A percentile compares a stretch with the other conserved stretches of the same genome.
Evolutionary conservation across 768 basidiomycete species (phyloP).

Genomic region (Boletellus ananas): DNA sequence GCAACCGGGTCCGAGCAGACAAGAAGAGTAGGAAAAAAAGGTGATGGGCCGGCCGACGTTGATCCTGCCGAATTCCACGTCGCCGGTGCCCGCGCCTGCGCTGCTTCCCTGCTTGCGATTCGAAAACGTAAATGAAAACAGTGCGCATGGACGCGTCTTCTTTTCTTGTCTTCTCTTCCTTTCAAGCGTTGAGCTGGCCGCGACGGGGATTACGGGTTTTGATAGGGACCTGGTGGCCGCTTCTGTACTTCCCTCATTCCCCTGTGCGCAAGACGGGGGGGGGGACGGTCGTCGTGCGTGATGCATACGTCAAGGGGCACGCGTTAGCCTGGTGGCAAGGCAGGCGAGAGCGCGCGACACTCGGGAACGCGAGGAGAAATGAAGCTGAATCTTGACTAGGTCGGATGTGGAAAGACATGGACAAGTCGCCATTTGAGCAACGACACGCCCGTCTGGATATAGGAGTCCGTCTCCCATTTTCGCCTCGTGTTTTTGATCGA

Average conservation of each 20-base stretch:
- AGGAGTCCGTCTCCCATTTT: neutral
- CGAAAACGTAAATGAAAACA: slow-evolving; percentile 3
- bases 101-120: neutral
- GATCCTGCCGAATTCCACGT: slow-evolving; percentile 10
- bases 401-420: slow-evolving; percentile 1
- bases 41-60: slow-evolving; percentile 2
- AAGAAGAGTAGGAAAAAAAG: slow-evolving; percentile 1
- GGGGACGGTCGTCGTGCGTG: slow-evolving; percentile 5
- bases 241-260: slow-evolving; percentile 6
- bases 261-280: slow-evolving; percentile 18
- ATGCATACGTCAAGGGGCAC: slow-evolving; percentile 19
- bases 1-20: slow-evolving; percentile 14
- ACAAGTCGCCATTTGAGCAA: neutral
- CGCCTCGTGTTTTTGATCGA: slow-evolving; percentile 18
- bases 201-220: slow-evolving; percentile 10
- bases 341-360: slow-evolving; percentile 7
- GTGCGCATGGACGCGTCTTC: neutral
- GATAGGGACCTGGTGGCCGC: slow-evolving; percentile 9
- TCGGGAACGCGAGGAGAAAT: neutral
- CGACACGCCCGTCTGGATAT: neutral
- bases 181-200: neutral
- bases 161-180: slow-evolving; percentile 2
- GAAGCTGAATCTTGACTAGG: neutral
- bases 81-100: neutral
- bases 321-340: slow-evolving; percentile 17